phyloP scores from a whole-genome alignment of 2,329 filamentous ascomycete genomes.

The Fusarium napiforme region DNA sequence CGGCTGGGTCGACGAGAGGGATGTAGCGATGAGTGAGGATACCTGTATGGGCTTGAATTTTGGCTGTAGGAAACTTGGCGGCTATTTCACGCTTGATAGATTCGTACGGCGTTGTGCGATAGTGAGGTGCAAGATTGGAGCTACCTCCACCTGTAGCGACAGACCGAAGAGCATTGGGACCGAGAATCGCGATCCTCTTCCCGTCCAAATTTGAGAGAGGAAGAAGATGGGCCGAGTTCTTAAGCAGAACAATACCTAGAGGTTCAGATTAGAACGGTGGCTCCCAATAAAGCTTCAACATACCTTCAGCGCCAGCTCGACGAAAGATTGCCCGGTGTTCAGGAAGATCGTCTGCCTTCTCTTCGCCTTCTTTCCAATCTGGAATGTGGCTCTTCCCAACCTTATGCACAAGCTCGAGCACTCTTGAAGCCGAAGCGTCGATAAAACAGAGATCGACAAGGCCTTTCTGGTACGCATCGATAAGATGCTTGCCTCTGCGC shows the following conservation, averaged over 20 bases:
- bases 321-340: conserved; percentile 22
- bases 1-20: conserved; percentile 3
- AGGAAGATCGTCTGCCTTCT: conserved; percentile 23
- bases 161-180: conserved; percentile 22
- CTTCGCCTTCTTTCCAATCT: conserved; percentile 20
- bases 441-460: conserved; percentile 17
- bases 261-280: no score
- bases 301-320: conserved; percentile 23
- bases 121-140: conserved; percentile 24
- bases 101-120: conserved; percentile 22
- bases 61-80: conserved; percentile 6
- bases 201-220: not conserved
- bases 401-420: conserved; percentile 18
- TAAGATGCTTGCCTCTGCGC: conserved; percentile 19
- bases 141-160: conserved; percentile 25
- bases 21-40: conserved; percentile 27
- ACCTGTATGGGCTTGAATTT: conserved; percentile 3
- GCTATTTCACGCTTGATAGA: conserved; percentile 5
- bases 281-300: not conserved
- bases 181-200: conserved; percentile 9
- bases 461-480: conserved; percentile 13
- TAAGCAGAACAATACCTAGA: conserved; percentile 24
- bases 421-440: conserved; percentile 9
- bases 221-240: conserved; percentile 12
- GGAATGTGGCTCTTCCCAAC: conserved; percentile 14